A percentile compares a stretch with the other conserved stretches of the same genome.
Evolutionary conservation across 345 rosid species (phyloP).

Genomic region (Citrus sp.): DNA sequence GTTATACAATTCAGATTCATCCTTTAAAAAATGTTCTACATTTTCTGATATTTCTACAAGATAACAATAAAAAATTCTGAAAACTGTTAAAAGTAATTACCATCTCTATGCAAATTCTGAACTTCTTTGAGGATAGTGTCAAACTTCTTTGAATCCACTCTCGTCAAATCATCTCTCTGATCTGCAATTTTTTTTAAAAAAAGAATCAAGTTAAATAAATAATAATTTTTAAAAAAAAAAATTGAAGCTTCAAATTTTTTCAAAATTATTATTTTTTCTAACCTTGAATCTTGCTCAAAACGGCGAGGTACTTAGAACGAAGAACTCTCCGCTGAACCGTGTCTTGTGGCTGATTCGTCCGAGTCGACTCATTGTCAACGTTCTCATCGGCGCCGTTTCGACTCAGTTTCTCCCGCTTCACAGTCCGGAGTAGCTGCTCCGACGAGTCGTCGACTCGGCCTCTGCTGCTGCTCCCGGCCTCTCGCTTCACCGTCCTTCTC

Average conservation of each 20-base stretch:
- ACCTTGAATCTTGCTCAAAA: conserved; percentile 60
- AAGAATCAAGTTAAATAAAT: not conserved
- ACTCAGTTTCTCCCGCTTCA: conserved; percentile 18
- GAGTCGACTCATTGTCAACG: conserved; percentile 13
- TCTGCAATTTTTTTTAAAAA: conserved; percentile 30
- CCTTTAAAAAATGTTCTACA: too few species aligned
- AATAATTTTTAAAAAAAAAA: not conserved
- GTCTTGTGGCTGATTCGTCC: conserved; percentile 9
- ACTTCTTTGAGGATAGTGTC: conserved; percentile 52
- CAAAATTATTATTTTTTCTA: not conserved
- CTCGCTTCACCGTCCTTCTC: conserved; percentile 12
- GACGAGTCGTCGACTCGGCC: not conserved
- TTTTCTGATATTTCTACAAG: not conserved
- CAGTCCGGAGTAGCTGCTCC: conserved; percentile 13
- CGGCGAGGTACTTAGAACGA: conserved; percentile 67
- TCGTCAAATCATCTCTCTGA: conserved; percentile 63
- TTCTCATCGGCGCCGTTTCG: conserved; percentile 1
- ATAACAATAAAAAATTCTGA: too few species aligned
- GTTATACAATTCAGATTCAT: too few species aligned
- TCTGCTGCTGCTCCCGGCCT: not conserved
- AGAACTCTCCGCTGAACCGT: conserved; percentile 56
- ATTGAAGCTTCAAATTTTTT: not conserved
- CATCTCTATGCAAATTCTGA: conserved; percentile 58
- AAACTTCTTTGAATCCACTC: conserved; percentile 60
- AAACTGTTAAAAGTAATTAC: conserved; percentile 23